Evolutionary conservation across 2,329 filamentous ascomycete genomes (phyloP).

Genomic region (Calonectria henricotiae): DNA sequence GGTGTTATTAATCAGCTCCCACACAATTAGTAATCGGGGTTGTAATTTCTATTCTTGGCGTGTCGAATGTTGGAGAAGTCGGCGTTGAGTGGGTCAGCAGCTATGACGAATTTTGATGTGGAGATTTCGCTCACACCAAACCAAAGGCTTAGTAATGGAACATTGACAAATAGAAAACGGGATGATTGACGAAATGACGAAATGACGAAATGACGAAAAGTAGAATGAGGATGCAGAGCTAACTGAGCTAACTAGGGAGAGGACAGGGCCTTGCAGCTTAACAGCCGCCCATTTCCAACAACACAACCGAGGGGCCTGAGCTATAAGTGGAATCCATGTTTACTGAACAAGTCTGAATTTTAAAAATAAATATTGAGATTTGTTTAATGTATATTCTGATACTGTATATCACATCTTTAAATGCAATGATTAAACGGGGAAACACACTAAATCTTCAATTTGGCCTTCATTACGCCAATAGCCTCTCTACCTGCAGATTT

Average conservation of each 20-base stretch:
- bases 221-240: not conserved
- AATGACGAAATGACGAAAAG: not conserved
- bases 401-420: too few relatives aligned
- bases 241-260: not conserved
- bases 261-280: too few relatives aligned
- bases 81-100: constrained; percentile 6
- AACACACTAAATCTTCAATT: too few relatives aligned
- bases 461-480: too few relatives aligned
- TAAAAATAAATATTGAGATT: too few relatives aligned
- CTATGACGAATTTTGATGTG: not conserved
- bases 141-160: not conserved
- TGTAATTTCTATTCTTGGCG: constrained; percentile 17
- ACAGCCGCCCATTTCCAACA: too few relatives aligned
- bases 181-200: not conserved
- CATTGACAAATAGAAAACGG: not conserved
- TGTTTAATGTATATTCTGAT: too few relatives aligned
- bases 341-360: too few relatives aligned
- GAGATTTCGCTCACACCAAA: not conserved
- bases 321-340: too few relatives aligned
- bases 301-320: too few relatives aligned
- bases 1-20: constrained; percentile 21
- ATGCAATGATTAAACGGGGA: too few relatives aligned
- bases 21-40: constrained; percentile 9
- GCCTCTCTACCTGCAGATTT: too few relatives aligned
- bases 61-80: constrained; percentile 9